Percentiles rank a stretch among this genome's conserved stretches.
Evolutionary conservation across 805 yeast genomes (phyloP).

Genomic region (Lipomyces kockii): DNA sequence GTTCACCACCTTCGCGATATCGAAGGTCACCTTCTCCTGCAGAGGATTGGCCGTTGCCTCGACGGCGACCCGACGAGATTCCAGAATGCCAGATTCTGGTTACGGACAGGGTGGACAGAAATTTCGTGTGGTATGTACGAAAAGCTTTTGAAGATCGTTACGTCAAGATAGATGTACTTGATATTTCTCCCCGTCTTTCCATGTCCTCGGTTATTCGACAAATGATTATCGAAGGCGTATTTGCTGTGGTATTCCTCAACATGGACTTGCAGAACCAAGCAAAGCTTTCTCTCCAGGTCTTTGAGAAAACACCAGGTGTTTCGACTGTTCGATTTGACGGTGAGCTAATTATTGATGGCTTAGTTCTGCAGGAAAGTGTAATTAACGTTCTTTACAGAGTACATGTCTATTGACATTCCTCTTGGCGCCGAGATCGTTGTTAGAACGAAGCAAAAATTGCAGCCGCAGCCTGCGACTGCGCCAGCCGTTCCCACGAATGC

Average conservation of each 20-base stretch:
- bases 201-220: constrained; percentile 62
- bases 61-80: constrained; percentile 42
- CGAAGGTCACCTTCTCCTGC: constrained; percentile 29
- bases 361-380: neutral
- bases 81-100: constrained; percentile 57
- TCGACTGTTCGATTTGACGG: constrained; percentile 69
- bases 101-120: constrained; percentile 53
- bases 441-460: constrained; percentile 36
- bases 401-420: constrained; percentile 66
- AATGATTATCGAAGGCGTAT: constrained; percentile 79
- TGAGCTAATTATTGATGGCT: constrained; percentile 8
- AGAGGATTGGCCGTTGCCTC: constrained; percentile 37
- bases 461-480: constrained; percentile 3
- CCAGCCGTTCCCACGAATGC: constrained; percentile 51
- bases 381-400: constrained; percentile 48
- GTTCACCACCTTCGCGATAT: constrained; percentile 27
- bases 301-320: constrained; percentile 71
- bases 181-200: constrained; percentile 51
- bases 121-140: constrained; percentile 51
- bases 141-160: constrained; percentile 49
- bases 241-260: constrained; percentile 70
- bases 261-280: constrained; percentile 48
- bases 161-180: constrained; percentile 51
- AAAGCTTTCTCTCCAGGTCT: constrained; percentile 71
- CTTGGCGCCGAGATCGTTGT: constrained; percentile 66